Percentiles rank a stretch among this genome's conserved stretches.
These are phyloP conservation scores for Acephala macrosclerotiorum DNA, from an alignment of 2,329 filamentous ascomycete species.

Conservation along the genomic window DNA sequence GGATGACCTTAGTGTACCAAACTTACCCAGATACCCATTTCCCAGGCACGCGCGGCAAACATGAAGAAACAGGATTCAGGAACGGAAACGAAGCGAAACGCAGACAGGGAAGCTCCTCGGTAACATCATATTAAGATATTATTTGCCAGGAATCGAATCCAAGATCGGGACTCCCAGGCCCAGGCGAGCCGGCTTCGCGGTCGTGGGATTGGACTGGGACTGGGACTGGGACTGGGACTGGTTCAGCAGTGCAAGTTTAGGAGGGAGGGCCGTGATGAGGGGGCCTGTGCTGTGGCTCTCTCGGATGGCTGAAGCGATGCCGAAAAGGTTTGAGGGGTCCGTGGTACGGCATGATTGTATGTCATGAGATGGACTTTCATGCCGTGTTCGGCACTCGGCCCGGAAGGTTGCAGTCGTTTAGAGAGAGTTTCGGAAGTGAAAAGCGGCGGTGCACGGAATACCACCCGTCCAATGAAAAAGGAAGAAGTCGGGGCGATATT, in stretches of 20 bases:
- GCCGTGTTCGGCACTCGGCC: conserved; percentile 2
- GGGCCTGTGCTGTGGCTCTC: not conserved
- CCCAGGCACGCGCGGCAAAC: not conserved
- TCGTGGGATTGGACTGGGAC: not conserved
- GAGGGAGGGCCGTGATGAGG: not conserved
- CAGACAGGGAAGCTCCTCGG: too few species aligned
- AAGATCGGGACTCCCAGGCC: too few species aligned
- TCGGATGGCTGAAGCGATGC: not conserved
- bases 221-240: not conserved
- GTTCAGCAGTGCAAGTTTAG: not conserved
- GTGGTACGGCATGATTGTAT: not conserved
- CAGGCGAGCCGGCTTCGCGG: too few species aligned
- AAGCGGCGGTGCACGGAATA: not conserved
- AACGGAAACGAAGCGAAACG: too few species aligned
- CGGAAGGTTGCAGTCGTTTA: not conserved
- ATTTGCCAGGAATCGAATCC: too few species aligned
- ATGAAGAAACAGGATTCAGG: not conserved
- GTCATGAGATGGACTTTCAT: not conserved
- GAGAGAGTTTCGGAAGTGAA: not conserved
- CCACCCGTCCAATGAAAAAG: not conserved
- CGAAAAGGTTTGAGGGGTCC: not conserved
- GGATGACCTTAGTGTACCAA: not conserved
- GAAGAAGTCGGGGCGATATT: not conserved
- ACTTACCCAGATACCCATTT: not conserved
- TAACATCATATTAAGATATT: too few species aligned